Evolutionary conservation across 2,329 filamentous ascomycete species (phyloP).

Genomic region (Ophiostoma australiae): DNA sequence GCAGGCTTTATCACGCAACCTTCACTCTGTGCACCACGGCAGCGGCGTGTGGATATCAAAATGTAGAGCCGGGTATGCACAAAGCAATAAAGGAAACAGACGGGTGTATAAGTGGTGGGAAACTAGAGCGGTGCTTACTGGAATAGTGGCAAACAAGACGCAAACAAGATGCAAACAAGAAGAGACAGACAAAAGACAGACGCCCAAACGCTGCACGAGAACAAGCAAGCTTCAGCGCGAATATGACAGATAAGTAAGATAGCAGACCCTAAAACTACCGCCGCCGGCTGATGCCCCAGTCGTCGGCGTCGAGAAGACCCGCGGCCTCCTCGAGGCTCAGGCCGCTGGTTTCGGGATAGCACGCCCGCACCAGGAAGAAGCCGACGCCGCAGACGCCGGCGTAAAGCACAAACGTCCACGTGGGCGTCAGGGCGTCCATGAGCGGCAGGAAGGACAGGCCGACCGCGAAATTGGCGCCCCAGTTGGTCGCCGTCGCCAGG

Average conservation of each 20-base stretch:
- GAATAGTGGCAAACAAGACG: too few relatives aligned
- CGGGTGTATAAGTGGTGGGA: too few relatives aligned
- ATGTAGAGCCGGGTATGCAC: too few relatives aligned
- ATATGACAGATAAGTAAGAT: not conserved
- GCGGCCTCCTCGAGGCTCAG: constrained; percentile 76
- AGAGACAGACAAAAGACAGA: too few relatives aligned
- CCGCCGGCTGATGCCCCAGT: constrained; percentile 60
- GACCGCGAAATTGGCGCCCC: constrained; percentile 80
- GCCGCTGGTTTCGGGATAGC: constrained; percentile 84
- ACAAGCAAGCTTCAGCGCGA: not conserved
- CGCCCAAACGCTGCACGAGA: too few relatives aligned
- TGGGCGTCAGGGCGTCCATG: constrained; percentile 69
- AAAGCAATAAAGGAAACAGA: too few relatives aligned
- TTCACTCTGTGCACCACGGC: too few relatives aligned
- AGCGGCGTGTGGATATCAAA: too few relatives aligned
- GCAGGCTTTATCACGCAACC: too few relatives aligned
- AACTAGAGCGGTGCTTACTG: too few relatives aligned
- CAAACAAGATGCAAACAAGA: too few relatives aligned
- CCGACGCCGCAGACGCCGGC: constrained; percentile 63
- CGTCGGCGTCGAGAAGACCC: constrained; percentile 62
- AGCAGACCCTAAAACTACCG: constrained; percentile 9
- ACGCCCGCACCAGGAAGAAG: constrained; percentile 62
- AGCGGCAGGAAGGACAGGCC: constrained; percentile 84
- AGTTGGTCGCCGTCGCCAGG: constrained; percentile 74
- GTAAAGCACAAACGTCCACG: constrained; percentile 78